Base-by-base conservation (phyloP, 768 basidiomycete species). In the Suillus americanus region DNA sequence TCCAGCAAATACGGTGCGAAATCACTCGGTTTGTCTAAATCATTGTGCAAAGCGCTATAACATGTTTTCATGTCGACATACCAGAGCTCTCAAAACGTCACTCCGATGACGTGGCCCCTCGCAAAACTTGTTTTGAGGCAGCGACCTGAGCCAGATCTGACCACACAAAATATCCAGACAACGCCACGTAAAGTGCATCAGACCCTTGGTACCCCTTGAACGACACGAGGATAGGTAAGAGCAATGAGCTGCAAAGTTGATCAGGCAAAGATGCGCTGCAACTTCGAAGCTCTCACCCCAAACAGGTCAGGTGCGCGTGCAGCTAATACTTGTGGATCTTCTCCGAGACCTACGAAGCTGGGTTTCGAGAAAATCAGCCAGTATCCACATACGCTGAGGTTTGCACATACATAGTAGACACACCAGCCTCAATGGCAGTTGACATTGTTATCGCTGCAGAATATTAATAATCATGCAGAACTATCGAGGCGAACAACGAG, bases 341-440 rank as follows among this genome's bases (percentile, higher is more conserved):
- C 92, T 60, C 86, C 92, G 10, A 95, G 81, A 9, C 92, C 92
- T 38, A 95, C 93, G 72, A 94, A 92, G 41, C 89, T 90, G 62
- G 38, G 1, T 41, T 18, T 18, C 10, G 33, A 30, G 35, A 48
- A 46, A 37, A 61, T 55, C 33, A 48, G 10, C 61, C 53, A 28
- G 41, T 54, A 38, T 48, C 6, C 56, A 13, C 18, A 16, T 60
- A 8, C 5, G 33, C 30, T 10, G 18, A 23, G 38, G 18, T 41
- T 7, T 41, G 41, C 33, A 72, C 84, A 67, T 74, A 92, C 87
- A 94, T 93, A 2, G 92, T 94, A 2, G 92, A 94, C 1, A 95
- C 92, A 59, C 92, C 94, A 16, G 91, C 92, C 72, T 94, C 92
- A 68, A 93, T 87, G 4, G 89, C 86, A 14, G 89, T 88, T 3